A percentile compares a stretch with the other conserved stretches of the same genome.
Evolutionary conservation across 768 basidiomycete species (phyloP).

Genomic region (Panaeolus papilionaceus): DNA sequence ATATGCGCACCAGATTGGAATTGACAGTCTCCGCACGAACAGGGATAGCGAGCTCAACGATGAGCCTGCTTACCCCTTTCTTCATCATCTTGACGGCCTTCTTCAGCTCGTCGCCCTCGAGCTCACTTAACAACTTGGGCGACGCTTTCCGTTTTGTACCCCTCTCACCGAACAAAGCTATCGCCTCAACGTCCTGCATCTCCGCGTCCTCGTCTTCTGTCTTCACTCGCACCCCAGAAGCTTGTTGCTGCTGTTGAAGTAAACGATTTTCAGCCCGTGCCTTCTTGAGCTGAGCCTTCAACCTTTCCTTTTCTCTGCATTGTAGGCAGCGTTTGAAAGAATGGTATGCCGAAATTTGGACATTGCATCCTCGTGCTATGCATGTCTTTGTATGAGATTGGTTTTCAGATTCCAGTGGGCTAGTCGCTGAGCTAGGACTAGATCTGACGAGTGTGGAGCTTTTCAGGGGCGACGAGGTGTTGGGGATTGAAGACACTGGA

Average conservation of each 20-base stretch:
- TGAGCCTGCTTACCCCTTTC: slow-evolving; percentile 22
- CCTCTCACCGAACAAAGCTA: not conserved
- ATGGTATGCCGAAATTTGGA: not conserved
- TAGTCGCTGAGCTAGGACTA: not conserved
- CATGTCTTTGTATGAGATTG: not conserved
- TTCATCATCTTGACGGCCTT: slow-evolving; percentile 29
- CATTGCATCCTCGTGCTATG: not conserved
- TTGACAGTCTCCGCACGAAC: not conserved
- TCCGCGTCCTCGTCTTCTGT: not conserved
- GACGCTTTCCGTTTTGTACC: slow-evolving; percentile 18
- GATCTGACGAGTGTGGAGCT: not conserved
- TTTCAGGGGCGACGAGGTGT: not conserved
- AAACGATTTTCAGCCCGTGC: not conserved
- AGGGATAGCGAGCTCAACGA: slow-evolving; percentile 16
- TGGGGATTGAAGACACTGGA: not conserved
- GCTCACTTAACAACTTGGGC: slow-evolving; percentile 23
- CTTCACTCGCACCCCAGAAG: not conserved
- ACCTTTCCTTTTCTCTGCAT: not conserved
- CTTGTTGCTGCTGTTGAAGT: not conserved
- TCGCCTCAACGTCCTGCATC: not conserved
- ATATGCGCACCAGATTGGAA: not conserved
- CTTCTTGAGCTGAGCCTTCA: not conserved
- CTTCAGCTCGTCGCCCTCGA: slow-evolving; percentile 27
- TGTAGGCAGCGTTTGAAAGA: not conserved
- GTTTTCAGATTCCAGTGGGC: not conserved